Percentiles rank a stretch among this genome's conserved stretches.
These are phyloP conservation scores for Eucalyptus pauciflora DNA, from an alignment of 345 rosid species.

Conservation along the genomic window DNA sequence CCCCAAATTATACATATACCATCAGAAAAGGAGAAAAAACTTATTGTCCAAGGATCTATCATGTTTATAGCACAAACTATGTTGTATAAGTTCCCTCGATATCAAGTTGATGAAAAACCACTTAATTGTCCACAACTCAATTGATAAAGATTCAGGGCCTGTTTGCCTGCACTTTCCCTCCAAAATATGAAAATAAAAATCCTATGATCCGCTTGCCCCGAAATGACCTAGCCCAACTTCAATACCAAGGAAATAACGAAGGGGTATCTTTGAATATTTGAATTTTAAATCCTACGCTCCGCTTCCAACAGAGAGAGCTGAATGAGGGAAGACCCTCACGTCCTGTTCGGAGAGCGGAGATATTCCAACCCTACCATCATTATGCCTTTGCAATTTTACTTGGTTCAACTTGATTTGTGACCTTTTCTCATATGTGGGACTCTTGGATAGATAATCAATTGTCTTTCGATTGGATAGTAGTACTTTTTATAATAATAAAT, in stretches of 20 bases:
- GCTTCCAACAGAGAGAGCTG: neutral
- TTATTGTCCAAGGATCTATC: neutral
- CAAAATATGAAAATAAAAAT: neutral
- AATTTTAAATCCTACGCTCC: neutral
- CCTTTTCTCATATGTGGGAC: neutral
- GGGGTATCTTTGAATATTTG: neutral
- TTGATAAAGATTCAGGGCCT: neutral
- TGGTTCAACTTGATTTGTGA: neutral
- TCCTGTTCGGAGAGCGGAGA: neutral
- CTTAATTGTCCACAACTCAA: neutral
- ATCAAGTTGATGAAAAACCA: neutral
- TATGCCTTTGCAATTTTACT: slow-evolving; percentile 2
- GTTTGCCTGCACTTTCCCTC: neutral
- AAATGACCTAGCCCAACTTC: neutral
- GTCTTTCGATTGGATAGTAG: neutral
- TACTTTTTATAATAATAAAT: neutral
- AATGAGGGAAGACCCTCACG: neutral
- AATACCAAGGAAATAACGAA: neutral
- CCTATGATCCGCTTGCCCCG: neutral
- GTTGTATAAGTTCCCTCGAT: neutral
- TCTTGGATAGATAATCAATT: neutral
- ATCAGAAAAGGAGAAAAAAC: neutral
- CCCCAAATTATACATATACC: neutral
- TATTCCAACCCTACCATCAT: neutral
- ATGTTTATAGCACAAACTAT: neutral